Percentiles rank a stretch among this genome's conserved stretches.
Conservation (phyloP, 352 stramenopile species). For the Globisporangium uncinulatum region DNA sequence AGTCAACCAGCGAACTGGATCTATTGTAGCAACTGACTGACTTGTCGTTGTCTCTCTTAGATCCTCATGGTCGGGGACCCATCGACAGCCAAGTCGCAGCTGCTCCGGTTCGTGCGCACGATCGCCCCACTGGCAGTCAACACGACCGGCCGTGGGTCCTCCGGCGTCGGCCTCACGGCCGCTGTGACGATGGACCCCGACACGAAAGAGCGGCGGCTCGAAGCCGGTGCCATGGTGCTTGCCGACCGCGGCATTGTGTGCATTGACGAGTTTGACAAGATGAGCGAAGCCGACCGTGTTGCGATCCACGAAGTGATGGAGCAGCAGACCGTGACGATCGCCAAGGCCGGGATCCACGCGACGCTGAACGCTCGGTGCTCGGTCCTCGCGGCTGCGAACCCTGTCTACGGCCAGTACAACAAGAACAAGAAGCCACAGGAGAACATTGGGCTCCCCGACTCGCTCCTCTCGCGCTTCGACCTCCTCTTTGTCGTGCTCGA, state of each 20-base stretch:
- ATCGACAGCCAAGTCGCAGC: constrained; percentile 98
- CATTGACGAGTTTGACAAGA: constrained; percentile 98
- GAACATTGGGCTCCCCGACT: constrained; percentile 99
- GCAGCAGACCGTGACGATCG: constrained; percentile 99
- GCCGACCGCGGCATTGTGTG: constrained; percentile 98
- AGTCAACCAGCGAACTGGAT: too few relatives aligned
- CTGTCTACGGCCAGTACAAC: constrained; percentile 99
- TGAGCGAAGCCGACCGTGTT: constrained; percentile 91
- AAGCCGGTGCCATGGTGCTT: constrained; percentile 97
- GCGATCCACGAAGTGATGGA: constrained; percentile 99
- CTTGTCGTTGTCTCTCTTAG: too few relatives aligned
- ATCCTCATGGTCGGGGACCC: constrained; percentile 97
- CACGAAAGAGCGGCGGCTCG: too few relatives aligned
- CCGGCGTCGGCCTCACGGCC: constrained; percentile 96
- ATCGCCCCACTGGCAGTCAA: constrained; percentile 96
- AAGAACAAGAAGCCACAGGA: constrained; percentile 96
- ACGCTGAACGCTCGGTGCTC: constrained; percentile 96
- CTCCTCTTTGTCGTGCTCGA: constrained; percentile 99
- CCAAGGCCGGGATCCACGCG: constrained; percentile 98
- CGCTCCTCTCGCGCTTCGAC: constrained; percentile 99
- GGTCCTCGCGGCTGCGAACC: constrained; percentile 96
- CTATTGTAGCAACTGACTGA: too few relatives aligned
- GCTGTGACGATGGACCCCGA: constrained; percentile 94
- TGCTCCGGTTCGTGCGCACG: constrained; percentile 97
- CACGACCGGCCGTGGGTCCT: constrained; percentile 98